phyloP scores from a whole-genome alignment of 2,329 filamentous ascomycete genomes.

The Chaetomium olivaceum region DNA sequence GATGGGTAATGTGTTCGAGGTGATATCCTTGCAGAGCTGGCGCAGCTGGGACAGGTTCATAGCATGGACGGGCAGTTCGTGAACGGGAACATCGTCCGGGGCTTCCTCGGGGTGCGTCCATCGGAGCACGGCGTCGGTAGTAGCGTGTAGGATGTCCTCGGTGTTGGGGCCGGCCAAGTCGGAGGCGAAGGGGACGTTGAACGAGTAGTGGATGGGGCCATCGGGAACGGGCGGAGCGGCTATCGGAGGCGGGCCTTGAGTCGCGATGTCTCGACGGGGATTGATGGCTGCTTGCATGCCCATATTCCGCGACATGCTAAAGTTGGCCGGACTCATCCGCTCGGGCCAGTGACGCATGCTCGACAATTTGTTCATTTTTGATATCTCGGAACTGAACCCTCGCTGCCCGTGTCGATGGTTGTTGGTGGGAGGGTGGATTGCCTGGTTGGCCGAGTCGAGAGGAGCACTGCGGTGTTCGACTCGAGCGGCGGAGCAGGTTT shows the following conservation, averaged over 20 bases:
- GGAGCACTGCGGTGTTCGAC: not conserved
- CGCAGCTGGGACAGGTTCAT: conserved; percentile 80
- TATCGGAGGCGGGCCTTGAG: conserved; percentile 55
- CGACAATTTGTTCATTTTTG: conserved; percentile 69
- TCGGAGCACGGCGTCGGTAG: conserved; percentile 78
- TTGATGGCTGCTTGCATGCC: conserved; percentile 56
- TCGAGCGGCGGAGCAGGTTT: not conserved
- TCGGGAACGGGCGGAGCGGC: conserved; percentile 72
- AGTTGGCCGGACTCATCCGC: conserved; percentile 64
- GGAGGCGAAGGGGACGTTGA: conserved; percentile 95
- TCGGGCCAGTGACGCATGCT: conserved; percentile 73
- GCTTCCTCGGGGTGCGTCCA: conserved; percentile 93
- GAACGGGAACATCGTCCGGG: conserved; percentile 77
- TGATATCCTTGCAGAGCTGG: conserved; percentile 79
- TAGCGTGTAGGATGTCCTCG: conserved; percentile 93
- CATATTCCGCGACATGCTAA: conserved; percentile 62
- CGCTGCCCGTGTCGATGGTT: conserved; percentile 18
- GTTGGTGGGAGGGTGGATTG: not conserved
- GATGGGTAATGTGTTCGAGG: conserved; percentile 67
- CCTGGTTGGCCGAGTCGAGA: not conserved
- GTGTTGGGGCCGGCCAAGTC: conserved; percentile 89
- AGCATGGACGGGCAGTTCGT: conserved; percentile 88
- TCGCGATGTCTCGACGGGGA: conserved; percentile 58
- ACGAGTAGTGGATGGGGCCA: conserved; percentile 83
- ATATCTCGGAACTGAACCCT: not conserved